Base-by-base conservation (phyloP, 2,329 filamentous ascomycete species). In the Alternaria triticimaculans region DNA sequence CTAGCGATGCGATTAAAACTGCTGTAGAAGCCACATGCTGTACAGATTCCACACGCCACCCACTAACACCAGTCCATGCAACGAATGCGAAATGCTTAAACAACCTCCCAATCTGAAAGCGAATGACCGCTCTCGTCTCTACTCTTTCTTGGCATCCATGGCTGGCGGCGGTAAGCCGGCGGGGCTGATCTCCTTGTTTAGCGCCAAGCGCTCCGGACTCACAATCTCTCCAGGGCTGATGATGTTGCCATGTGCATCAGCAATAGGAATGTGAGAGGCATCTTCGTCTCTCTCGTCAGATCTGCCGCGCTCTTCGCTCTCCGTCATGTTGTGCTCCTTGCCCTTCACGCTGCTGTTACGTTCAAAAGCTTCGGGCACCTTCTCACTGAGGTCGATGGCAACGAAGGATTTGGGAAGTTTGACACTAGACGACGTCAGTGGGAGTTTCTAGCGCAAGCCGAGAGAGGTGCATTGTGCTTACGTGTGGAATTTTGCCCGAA, bases 401-500 rank as follows among this genome's bases (percentile, higher is more conserved):
- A 84, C 81, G 67, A 86, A 86, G 15, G 80, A 82, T 72, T 84
- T 85, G 21, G 84, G 84, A 20, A 86, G 73, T 71, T 84, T 85
- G 51, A 86, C 84, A 30, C 80, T 81, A 33, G 23, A 21, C 3
- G 43, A 20, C 9, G 57, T 73, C 56, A 72, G 50, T 53, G 41
- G 18, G 43, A 3, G 15, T 28, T 49, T 10, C 8, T 10, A 11
- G 20, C 25, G 28, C 6, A 20, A 57, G 11, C 14, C 11, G n/a
- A 4, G 11, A 48, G 12, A 11, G 20, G n/a, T 3, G 25, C 8
- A 12, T 12, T 23, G 23, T 3, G 85, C 91, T 83, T 86, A 95
- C 92, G 94, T 94, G 76, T 97, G 92, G 77, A 99, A 98, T 75
- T 97, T 98, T 54, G 92, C 95, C 69, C 94, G 89, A 67, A 99